Percentiles rank a stretch among this genome's conserved stretches.
Evolutionary conservation across 768 basidiomycete species (phyloP).

Genomic region (Pulveroboletus sp.): DNA sequence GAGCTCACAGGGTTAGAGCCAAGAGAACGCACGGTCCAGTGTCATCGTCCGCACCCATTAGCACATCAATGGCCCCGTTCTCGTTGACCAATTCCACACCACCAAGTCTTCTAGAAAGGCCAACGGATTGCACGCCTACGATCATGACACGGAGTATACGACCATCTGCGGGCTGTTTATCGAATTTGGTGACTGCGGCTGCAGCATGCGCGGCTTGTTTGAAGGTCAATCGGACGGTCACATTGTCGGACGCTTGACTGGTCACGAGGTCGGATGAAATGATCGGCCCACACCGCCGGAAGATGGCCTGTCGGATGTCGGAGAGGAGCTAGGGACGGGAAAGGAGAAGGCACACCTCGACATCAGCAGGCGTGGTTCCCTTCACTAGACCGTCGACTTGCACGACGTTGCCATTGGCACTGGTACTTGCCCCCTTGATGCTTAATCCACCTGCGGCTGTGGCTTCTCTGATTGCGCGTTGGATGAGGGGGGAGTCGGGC

Average conservation of each 20-base stretch:
- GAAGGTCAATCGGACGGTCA: slow-evolving; percentile 69
- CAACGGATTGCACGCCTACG: slow-evolving; percentile 52
- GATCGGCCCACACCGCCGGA: slow-evolving; percentile 72
- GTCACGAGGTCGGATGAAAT: slow-evolving; percentile 34
- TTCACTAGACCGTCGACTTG: slow-evolving; percentile 68
- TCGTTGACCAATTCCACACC: slow-evolving; percentile 44
- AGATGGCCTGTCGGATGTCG: slow-evolving; percentile 50
- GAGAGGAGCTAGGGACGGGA: neutral
- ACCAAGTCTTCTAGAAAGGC: slow-evolving; percentile 55
- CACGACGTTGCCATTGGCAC: slow-evolving; percentile 57
- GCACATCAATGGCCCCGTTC: slow-evolving; percentile 41
- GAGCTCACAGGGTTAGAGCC: too few species aligned
- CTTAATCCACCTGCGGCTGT: slow-evolving; percentile 40
- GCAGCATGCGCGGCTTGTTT: slow-evolving; percentile 57
- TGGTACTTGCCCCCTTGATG: slow-evolving; percentile 65
- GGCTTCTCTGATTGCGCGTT: slow-evolving; percentile 63
- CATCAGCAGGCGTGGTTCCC: slow-evolving; percentile 80
- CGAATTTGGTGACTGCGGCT: slow-evolving; percentile 66
- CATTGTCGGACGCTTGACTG: slow-evolving; percentile 29
- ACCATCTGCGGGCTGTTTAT: slow-evolving; percentile 81
- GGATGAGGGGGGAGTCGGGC: slow-evolving; percentile 49
- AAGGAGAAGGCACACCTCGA: slow-evolving; percentile 35
- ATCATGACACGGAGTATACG: slow-evolving; percentile 62
- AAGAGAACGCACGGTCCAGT: slow-evolving; percentile 47
- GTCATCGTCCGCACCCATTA: slow-evolving; percentile 47